Evolutionary conservation across 2,329 filamentous ascomycete species (phyloP), one percentile per base, ranked within the genome.

Genomic region (Falciphora oryzae): DNA sequence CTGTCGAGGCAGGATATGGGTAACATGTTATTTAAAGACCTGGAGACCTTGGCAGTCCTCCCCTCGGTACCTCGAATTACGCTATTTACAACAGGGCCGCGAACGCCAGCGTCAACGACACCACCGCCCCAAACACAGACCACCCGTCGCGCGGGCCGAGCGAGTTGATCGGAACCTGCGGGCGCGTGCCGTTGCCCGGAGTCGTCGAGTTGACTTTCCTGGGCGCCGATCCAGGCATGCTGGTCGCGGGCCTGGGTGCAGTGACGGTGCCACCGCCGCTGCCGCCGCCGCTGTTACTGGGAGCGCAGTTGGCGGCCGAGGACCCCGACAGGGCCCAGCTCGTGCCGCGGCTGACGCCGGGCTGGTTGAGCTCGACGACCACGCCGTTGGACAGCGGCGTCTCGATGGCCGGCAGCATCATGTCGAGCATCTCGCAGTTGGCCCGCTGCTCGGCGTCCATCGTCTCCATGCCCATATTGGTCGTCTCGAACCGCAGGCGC

Each of bases 401-500:
- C 66, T 71, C 70, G 14, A 71, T 70, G 29, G 70, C 70, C 2
- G 66, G 61, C 44, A 71, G 64, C 69, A 71, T 70, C 3, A 69
- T 67, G 16, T 66, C 70, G 44, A 71, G 60, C 66, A 68, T 70
- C 56, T 66, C 68, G 63, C 70, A 70, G 67, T 70, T 71, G 60
- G 64, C 67, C 64, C 67, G 65, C 65, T 70, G 67, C 13, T 38
- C 61, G n/a, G 76, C 72, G 25, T 78, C 75, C 64, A 67, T 73
- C 65, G 78, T 76, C 77, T 83, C 82, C 62, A 81, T 67, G 58
- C 66, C 74, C 6, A 75, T 80, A 25, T 75, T 68, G 35, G 76
- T 75, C 29, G 78, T 81, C 38, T 75, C 71, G 58, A 82, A 74
- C 29, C 76, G 76, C 57, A 83, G 71, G 28, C 79, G 73, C 53